A percentile compares a stretch with the other conserved stretches of the same genome.
Evolutionary conservation across 805 yeast species (phyloP).

Genomic region (Yamadazyma sp.): DNA sequence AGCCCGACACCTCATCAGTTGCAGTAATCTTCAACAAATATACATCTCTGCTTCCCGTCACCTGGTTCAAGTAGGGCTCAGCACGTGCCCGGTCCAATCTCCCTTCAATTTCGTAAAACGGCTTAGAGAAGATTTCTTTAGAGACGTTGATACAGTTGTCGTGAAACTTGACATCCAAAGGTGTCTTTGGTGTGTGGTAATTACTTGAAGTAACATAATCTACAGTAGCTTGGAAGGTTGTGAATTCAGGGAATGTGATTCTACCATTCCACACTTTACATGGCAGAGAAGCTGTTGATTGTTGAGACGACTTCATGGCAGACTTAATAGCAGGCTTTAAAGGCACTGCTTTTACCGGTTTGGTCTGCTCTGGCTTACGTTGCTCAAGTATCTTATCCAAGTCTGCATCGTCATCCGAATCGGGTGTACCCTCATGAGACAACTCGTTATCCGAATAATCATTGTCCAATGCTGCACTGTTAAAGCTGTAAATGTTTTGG

Average conservation of each 20-base stretch:
- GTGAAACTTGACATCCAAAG: slow-evolving; percentile 20
- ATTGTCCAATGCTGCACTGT: slow-evolving; percentile 21
- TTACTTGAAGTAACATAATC: slow-evolving; percentile 38
- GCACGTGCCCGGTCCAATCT: slow-evolving; percentile 57
- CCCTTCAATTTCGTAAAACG: slow-evolving; percentile 55
- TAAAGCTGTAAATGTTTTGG: slow-evolving; percentile 18
- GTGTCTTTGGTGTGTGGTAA: slow-evolving; percentile 19
- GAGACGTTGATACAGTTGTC: slow-evolving; percentile 27
- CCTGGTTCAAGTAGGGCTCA: slow-evolving; percentile 52
- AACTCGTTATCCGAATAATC: slow-evolving; percentile 23
- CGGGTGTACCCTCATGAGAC: slow-evolving; percentile 14
- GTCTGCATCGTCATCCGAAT: slow-evolving; percentile 33
- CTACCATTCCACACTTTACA: slow-evolving; percentile 47
- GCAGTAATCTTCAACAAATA: slow-evolving; percentile 46
- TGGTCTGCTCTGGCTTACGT: not conserved
- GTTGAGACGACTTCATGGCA: slow-evolving; percentile 13
- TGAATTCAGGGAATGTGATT: slow-evolving; percentile 49
- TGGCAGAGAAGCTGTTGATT: slow-evolving; percentile 11
- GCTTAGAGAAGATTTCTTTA: slow-evolving; percentile 28
- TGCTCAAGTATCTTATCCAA: slow-evolving; percentile 30
- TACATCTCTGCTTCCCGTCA: slow-evolving; percentile 51
- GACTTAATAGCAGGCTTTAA: slow-evolving; percentile 10
- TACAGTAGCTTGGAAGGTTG: slow-evolving; percentile 39
- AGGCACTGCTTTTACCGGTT: not conserved
- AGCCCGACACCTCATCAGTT: slow-evolving; percentile 23